phyloP scores from a whole-genome alignment of 2,329 filamentous ascomycete genomes.

The Colletotrichum liriopes region DNA sequence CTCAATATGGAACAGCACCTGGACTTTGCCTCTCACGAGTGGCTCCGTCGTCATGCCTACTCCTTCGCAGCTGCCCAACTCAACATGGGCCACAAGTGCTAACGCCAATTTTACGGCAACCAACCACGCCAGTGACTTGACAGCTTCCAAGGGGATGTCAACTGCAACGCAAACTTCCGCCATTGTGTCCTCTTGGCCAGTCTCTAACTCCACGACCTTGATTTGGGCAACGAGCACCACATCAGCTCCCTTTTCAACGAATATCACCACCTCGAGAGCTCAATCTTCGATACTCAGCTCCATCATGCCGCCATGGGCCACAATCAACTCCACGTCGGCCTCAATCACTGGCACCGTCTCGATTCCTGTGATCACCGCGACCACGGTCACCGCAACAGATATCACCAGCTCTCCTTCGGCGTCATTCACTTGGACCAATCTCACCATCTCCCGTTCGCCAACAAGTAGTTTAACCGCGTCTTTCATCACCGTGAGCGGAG shows the following conservation, averaged over 20 bases:
- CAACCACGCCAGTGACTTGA: background rate
- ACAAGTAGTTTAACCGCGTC: background rate
- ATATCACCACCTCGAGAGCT: background rate
- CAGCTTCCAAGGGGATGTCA: constrained; percentile 2
- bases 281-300: background rate
- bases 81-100: background rate
- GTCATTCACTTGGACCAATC: constrained; percentile 24
- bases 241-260: background rate
- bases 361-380: constrained; percentile 15
- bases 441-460: background rate
- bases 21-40: background rate
- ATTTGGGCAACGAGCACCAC: background rate
- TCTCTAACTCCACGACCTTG: constrained; percentile 14
- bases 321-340: constrained; percentile 21
- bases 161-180: background rate
- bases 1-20: constrained; percentile 4
- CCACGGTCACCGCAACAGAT: background rate
- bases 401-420: background rate
- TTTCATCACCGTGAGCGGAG: constrained; percentile 5
- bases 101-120: constrained; percentile 18
- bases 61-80: constrained; percentile 1
- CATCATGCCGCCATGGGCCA: constrained; percentile 9
- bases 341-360: constrained; percentile 28
- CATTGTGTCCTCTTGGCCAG: constrained; percentile 4
- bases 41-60: background rate